Evolutionary conservation across 2,329 filamentous ascomycete genomes (phyloP).

Genomic region (Hypoxylon sp.): DNA sequence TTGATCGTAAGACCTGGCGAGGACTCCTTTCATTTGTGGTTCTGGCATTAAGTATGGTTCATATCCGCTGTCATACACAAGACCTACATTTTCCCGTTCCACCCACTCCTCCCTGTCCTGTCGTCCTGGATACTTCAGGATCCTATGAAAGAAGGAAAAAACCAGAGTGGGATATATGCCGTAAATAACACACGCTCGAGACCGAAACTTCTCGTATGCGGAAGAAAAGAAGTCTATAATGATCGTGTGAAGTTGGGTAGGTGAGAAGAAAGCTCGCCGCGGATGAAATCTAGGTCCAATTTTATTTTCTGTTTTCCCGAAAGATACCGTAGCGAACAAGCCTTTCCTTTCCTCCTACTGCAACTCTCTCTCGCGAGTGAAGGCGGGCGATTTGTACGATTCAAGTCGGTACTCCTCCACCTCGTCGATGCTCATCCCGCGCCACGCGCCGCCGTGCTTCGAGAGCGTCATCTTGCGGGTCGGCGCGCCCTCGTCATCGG

Average conservation of each 20-base stretch:
- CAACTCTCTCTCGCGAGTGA: conserved; percentile 23
- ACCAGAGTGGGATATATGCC: neutral
- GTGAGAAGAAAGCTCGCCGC: neutral
- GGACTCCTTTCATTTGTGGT: neutral
- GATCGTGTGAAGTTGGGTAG: neutral
- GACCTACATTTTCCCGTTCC: neutral
- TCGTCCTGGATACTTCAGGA: neutral
- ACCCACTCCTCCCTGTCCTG: neutral
- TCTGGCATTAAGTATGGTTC: neutral
- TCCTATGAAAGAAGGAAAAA: neutral
- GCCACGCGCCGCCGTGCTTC: conserved; percentile 33
- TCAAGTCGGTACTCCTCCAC: conserved; percentile 12
- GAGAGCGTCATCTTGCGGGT: conserved; percentile 38
- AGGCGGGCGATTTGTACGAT: conserved; percentile 21
- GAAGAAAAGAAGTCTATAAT: conserved; percentile 14
- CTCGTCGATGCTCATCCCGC: conserved; percentile 23
- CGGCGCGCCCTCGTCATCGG: conserved; percentile 8
- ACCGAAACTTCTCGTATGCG: neutral
- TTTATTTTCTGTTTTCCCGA: neutral
- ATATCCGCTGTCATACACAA: neutral
- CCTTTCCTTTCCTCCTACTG: conserved; percentile 4
- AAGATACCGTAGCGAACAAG: neutral
- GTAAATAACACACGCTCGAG: neutral
- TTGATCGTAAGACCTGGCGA: neutral
- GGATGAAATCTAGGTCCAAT: neutral